phyloP scores from a whole-genome alignment of 768 basidiomycete genomes.

The Coprinellus micaceus region DNA sequence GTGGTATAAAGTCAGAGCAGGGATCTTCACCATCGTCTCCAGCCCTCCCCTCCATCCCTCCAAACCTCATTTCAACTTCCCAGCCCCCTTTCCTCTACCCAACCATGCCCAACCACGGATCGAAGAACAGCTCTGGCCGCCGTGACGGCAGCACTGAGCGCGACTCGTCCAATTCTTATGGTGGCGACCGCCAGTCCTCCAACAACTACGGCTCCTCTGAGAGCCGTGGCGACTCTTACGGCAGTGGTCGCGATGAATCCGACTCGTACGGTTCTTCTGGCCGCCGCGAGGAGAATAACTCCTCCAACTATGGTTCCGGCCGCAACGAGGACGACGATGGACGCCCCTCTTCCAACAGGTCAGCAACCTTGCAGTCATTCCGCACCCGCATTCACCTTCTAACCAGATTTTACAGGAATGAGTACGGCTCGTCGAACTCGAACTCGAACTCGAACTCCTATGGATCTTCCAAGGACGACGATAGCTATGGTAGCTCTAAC shows the following conservation, averaged over 20 bases:
- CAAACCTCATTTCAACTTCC: no score
- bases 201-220: slow-evolving; percentile 4
- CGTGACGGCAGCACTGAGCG: neutral
- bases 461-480: neutral
- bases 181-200: neutral
- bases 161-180: neutral
- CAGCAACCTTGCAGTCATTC: no score
- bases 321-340: slow-evolving; percentile 18
- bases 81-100: no score
- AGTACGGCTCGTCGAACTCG: slow-evolving; percentile 7
- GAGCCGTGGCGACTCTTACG: slow-evolving; percentile 17
- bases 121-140: slow-evolving; percentile 1
- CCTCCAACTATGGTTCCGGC: slow-evolving; percentile 22
- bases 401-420: no score
- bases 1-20: no score
- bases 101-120: slow-evolving; percentile 1
- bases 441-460: slow-evolving; percentile 13
- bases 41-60: no score
- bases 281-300: slow-evolving; percentile 19
- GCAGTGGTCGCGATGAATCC: slow-evolving; percentile 8
- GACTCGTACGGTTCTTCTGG: slow-evolving; percentile 19
- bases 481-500: slow-evolving; percentile 12
- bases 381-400: no score
- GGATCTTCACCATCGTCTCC: no score
- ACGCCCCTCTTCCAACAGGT: slow-evolving; percentile 19